Base-by-base conservation (phyloP, 148 eudicot species). In the Persicaria maculosa region DNA sequence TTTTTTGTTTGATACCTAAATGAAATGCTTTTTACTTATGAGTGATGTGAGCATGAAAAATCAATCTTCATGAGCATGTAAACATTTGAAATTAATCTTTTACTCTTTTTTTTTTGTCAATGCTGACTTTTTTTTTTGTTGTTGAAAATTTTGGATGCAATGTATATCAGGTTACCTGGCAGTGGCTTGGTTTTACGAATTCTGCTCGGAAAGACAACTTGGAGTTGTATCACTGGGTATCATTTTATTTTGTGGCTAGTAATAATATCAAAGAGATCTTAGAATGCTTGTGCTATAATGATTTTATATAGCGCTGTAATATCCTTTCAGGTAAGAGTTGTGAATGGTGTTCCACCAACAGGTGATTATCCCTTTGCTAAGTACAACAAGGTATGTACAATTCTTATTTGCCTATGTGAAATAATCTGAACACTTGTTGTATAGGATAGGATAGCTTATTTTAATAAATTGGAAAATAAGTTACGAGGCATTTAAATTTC, bases 341-440 rank as follows among this genome's bases (percentile, higher is more conserved):
- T 94, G 44, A 90, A 94, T 75, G 93, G 88, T 59, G 88, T 90
- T 76, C 97, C 98, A 19, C 98, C 98, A 25, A 87, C 90, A 0
- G 97, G 97, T 55, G 98, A 94, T 75, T 94, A 94, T 80, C 89
- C 97, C 20, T 94, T 94, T 79, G 98, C 98, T 58, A 94, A 90
- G 84, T 90, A 87, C 74, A 95, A 95, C 77, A 94, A 92, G 90
- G 98, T 91, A 78, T 55, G 67, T 53, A 46, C 15, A 19, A 15
- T 55, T 31, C 40, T 31, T 31, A 31, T 31, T 31, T 57, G 10
- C 70, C 14, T 65, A 5, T 40, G 70, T 40, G 5, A 40, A 65
- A 10, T 62, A 12, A 14, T 25, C 4, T 62, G 9, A 62, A 62
- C 68, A 62, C 68, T 11, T 62, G 1, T 62, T 62, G 25, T 57